Evolutionary conservation across 2,329 filamentous ascomycete species (phyloP).

Genomic region (Diaporthe sp.): DNA sequence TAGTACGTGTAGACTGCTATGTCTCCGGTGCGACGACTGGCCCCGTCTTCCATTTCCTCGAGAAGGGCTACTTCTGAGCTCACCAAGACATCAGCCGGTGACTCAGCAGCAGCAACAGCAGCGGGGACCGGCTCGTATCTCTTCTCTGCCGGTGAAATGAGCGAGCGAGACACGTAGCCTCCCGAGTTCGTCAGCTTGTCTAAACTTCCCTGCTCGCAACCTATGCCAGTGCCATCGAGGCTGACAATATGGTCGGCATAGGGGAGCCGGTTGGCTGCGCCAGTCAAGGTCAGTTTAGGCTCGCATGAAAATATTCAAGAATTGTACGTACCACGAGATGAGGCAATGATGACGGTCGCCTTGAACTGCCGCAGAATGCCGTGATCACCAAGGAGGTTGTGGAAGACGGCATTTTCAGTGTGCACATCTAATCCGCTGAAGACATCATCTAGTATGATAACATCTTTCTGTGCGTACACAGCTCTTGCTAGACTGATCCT

Average conservation of each 20-base stretch:
- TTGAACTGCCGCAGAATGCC: constrained; percentile 57
- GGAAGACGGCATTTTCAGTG: constrained; percentile 59
- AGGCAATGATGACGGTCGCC: constrained; percentile 50
- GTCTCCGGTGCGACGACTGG: constrained; percentile 12
- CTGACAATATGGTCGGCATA: constrained; percentile 8
- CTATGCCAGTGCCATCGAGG: constrained; percentile 6
- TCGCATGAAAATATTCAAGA: not conserved
- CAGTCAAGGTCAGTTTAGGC: not conserved
- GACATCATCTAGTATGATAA: constrained; percentile 62
- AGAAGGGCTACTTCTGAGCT: constrained; percentile 3
- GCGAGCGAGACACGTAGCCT: constrained; percentile 16
- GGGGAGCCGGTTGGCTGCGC: constrained; percentile 1
- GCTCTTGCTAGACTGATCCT: constrained; percentile 57
- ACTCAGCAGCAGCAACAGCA: not conserved
- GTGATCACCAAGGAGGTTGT: constrained; percentile 54
- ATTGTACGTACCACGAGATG: not conserved
- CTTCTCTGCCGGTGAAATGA: not conserved
- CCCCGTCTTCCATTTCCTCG: not conserved
- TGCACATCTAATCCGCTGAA: constrained; percentile 61
- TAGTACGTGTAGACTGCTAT: constrained; percentile 6
- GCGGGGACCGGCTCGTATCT: not conserved
- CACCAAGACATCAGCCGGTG: not conserved
- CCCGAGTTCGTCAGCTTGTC: constrained; percentile 1
- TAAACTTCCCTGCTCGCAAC: constrained; percentile 16
- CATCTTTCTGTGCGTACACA: constrained; percentile 55